Base-by-base conservation (phyloP, 2,329 filamentous ascomycete species). In the Ascocoryne sarcoides region DNA sequence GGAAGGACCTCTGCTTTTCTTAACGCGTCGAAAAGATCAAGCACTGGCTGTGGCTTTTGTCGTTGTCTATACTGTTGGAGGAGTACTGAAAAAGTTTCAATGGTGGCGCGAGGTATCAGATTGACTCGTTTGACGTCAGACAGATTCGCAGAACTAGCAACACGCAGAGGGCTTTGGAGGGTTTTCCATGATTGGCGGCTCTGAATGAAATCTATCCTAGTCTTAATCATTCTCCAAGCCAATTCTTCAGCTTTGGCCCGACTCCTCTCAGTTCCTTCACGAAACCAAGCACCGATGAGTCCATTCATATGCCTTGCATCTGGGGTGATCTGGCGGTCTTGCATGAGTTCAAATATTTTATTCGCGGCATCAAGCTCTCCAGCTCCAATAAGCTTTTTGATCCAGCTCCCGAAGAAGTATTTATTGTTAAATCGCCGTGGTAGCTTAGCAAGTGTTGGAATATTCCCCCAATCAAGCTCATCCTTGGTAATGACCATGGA, bases 361-460 rank as follows among this genome's bases (percentile, higher is more conserved):
- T 75, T 70, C 3, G 86, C 85, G 2, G 81, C 82, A 42, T 83
- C 74, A 10, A 84, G 63, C 48, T 87, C 75, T 2, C 78, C 79
- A 43, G 79, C 75, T 12, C 80, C 81, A 41, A 93, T 83, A 7
- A 93, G 73, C 36, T 83, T 78, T 61, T 90, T 90, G 55, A 94
- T 72, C 89, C 88, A 95, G 53, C 86, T 89, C 23, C 82, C 84
- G 50, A 88, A 83, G 61, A 95, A 85, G 62, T 87, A 90, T 47
- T 82, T 79, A 60, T 93, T 92, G 33, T 69, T 65, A 40, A 73
- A 70, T 23, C 59, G 60, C 10, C 62, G 58, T 4, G 77, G 77
- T 15, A 82, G 56, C 19, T 67, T 56, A 4, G 68, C 67, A 18
- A 81, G 56, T 4, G 31, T 37, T 14, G 43, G 40, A 35, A 45